A percentile compares a stretch with the other conserved stretches of the same genome.
Conservation (phyloP, 768 basidiomycete genomes). For the Suillus alpinus region DNA sequence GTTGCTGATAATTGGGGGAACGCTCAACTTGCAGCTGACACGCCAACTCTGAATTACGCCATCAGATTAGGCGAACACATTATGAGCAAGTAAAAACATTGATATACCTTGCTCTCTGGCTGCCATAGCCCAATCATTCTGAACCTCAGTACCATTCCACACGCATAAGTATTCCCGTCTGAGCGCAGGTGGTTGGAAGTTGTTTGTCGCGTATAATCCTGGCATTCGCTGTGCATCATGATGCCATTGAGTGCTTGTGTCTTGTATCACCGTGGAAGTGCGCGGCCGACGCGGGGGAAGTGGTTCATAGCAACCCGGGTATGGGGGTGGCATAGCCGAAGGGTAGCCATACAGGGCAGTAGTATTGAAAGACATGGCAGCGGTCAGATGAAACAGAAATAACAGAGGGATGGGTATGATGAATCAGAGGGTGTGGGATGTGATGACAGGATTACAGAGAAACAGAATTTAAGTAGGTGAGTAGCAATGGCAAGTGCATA, state of each 20-base stretch:
- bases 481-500: background rate
- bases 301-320: background rate
- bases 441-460: too few relatives aligned
- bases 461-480: background rate
- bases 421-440: background rate
- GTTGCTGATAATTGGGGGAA: conserved; percentile 1
- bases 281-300: background rate
- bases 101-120: conserved; percentile 9
- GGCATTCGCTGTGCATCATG: background rate
- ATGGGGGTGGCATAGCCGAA: background rate
- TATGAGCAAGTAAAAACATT: background rate
- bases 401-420: background rate
- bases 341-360: background rate
- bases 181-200: conserved; percentile 1
- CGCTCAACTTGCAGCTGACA: background rate
- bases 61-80: background rate
- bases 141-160: conserved; percentile 1
- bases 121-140: background rate
- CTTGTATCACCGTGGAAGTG: background rate
- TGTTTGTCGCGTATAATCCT: background rate
- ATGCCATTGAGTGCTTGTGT: background rate
- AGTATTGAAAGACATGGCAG: background rate
- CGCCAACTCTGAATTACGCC: conserved; percentile 4
- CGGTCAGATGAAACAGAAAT: background rate
- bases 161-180: background rate